These are phyloP conservation scores for Lecanicillium sp. DNA, from an alignment of 2,329 filamentous ascomycete species.

Conservation along the genomic window DNA sequence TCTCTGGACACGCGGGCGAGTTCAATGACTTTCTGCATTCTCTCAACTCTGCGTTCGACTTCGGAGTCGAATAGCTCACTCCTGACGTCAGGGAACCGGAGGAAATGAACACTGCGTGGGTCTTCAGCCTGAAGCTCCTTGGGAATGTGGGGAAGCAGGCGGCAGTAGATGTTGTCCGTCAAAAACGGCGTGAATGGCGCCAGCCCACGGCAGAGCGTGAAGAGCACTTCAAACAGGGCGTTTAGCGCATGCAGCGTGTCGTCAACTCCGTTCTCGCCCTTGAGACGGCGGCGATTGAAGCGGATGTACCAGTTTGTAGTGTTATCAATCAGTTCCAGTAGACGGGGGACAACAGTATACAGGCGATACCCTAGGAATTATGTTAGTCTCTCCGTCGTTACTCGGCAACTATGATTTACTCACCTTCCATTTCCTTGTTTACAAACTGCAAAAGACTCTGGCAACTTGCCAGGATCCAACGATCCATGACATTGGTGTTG, in stretches of 20 bases:
- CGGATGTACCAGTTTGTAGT: slow-evolving; percentile 99
- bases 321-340: slow-evolving; percentile 82
- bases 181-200: slow-evolving; percentile 96
- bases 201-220: slow-evolving; percentile 78
- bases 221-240: slow-evolving; percentile 89
- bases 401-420: slow-evolving; percentile 24
- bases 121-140: slow-evolving; percentile 64
- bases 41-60: slow-evolving; percentile 77
- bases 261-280: slow-evolving; percentile 78
- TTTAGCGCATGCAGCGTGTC: slow-evolving; percentile 90
- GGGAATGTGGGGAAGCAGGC: slow-evolving; percentile 76
- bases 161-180: slow-evolving; percentile 87
- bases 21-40: slow-evolving; percentile 96
- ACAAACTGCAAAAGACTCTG: slow-evolving; percentile 89
- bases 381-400: background rate
- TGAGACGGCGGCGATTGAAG: slow-evolving; percentile 85
- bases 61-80: slow-evolving; percentile 81
- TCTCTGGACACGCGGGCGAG: slow-evolving; percentile 82
- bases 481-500: slow-evolving; percentile 90
- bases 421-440: slow-evolving; percentile 82
- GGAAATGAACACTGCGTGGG: slow-evolving; percentile 82
- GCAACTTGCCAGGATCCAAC: slow-evolving; percentile 88
- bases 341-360: slow-evolving; percentile 85
- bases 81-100: slow-evolving; percentile 81
- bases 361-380: slow-evolving; percentile 55